Evolutionary conservation across 1,284 basidiomycete species (phyloP), one percentile per base, ranked within the genome.

Genomic region (Cystobasidium slooffiae): DNA sequence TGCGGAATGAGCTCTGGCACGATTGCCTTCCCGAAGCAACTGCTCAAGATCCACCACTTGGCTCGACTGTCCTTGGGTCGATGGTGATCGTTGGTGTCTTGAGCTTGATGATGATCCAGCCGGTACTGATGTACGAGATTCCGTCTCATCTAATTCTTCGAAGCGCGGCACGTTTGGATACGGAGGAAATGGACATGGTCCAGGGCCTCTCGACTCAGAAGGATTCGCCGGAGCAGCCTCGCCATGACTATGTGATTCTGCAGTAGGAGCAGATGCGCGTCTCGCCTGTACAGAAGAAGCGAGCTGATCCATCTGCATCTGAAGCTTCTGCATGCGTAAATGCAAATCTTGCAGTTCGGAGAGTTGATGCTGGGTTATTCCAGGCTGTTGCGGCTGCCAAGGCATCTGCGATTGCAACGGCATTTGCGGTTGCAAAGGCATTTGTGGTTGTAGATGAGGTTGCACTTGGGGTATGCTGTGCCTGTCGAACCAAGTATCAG

Each of bases 281-380:
- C 39, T 14, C 8, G 12, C 43, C 18, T 41, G 9, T 59, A 59
- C 56, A 41, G 56, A 59, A 1, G 56, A 31, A 41, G 56, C 31
- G 6, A 59, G 56, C 39, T 59, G 56, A 12, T 59, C 56, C 56
- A 59, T 59, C n/a, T 59, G 56, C 61, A 51, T 24, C 43, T n/a
- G 6, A 9, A 63, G 37, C 7, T 37, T 47, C 41, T 63, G 37
- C 61, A 63, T 63, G 5, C 61, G 43, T 43, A 18, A 16, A 12
- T 41, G 14, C 43, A 63, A 43, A 37, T 12, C 44, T 49, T 49
- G 61, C 6, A 63, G 47, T 24, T 63, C 61, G 6, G 44, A 24
- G 7, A 63, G 37, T 6, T 44, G 61, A 31, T 51, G 44, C 16
- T 7, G 14, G 18, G 44, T 44, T 8, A 63, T 14, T 49, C 8